phyloP scores from a whole-genome alignment of 164 flowering plant species.

The Annona cherimola region DNA sequence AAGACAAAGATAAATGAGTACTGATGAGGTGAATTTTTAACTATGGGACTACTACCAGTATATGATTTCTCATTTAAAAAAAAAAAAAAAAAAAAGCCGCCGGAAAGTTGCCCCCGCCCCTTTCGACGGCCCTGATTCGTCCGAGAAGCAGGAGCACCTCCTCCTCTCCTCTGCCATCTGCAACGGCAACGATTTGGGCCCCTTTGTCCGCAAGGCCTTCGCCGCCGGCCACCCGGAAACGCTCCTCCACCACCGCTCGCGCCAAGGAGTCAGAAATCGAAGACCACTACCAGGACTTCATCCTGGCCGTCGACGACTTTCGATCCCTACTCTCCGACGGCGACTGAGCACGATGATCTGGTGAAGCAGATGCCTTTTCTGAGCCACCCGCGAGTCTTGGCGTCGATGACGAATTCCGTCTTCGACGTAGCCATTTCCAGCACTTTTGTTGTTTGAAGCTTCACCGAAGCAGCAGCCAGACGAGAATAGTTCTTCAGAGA shows the following conservation, averaged over 20 bases:
- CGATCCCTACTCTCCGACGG: slow-evolving; percentile 90
- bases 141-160: slow-evolving; percentile 66
- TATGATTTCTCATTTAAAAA: no score
- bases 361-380: no score
- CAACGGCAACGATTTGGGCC: slow-evolving; percentile 85
- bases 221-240: slow-evolving; percentile 77
- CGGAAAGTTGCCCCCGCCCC: slow-evolving; percentile 55
- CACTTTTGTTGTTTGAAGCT: no score
- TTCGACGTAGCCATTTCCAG: no score
- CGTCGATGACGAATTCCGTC: no score
- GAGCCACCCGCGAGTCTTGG: no score
- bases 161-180: slow-evolving; percentile 81
- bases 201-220: slow-evolving; percentile 82
- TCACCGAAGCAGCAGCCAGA: no score
- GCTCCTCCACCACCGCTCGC: slow-evolving; percentile 64
- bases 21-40: no score
- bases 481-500: no score
- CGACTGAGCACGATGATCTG: no score
- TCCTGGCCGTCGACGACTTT: slow-evolving; percentile 92
- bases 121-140: slow-evolving; percentile 46
- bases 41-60: no score
- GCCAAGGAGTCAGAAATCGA: slow-evolving; percentile 89
- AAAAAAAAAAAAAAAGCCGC: slow-evolving; percentile 45
- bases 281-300: slow-evolving; percentile 93
- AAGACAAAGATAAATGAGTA: no score